Evolutionary conservation across 179 eudicot species (phyloP).

Genomic region (Sideroxylon spinosum): DNA sequence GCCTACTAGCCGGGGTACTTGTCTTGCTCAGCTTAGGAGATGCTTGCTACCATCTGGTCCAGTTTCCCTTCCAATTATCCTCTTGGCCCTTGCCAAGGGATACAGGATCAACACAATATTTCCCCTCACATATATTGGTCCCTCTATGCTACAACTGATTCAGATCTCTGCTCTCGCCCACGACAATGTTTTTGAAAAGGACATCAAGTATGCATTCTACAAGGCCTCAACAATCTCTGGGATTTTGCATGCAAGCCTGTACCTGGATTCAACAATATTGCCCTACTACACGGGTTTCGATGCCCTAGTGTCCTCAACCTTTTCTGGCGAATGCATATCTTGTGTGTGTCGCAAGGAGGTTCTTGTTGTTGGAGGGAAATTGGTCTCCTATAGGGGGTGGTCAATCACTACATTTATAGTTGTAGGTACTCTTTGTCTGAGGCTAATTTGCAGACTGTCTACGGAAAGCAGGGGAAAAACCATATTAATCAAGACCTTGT

Average conservation of each 20-base stretch:
- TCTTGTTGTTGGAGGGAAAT: conserved; percentile 39
- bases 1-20: conserved; percentile 9
- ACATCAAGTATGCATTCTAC: conserved; percentile 40
- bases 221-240: conserved; percentile 54
- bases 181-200: conserved; percentile 26
- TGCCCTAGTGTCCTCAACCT: conserved; percentile 36
- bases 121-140: conserved; percentile 33
- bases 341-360: conserved; percentile 43
- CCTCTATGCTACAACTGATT: conserved; percentile 45
- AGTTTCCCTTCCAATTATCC: conserved; percentile 35
- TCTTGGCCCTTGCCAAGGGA: conserved; percentile 45
- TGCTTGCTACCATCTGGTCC: conserved; percentile 58
- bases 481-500: conserved; percentile 19
- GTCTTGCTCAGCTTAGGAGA: conserved; percentile 26
- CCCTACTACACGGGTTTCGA: conserved; percentile 59
- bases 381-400: conserved; percentile 43
- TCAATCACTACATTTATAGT: conserved; percentile 43
- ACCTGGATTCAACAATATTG: conserved; percentile 43
- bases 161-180: conserved; percentile 46
- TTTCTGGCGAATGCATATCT: conserved; percentile 54
- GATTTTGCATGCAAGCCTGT: conserved; percentile 38
- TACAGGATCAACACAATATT: conserved; percentile 36
- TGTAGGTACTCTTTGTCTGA: conserved; percentile 31
- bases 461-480: conserved; percentile 23
- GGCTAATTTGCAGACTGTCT: conserved; percentile 34